Base-by-base conservation (phyloP, 2,329 filamentous ascomycete genomes). In the Fusarium humuli region DNA sequence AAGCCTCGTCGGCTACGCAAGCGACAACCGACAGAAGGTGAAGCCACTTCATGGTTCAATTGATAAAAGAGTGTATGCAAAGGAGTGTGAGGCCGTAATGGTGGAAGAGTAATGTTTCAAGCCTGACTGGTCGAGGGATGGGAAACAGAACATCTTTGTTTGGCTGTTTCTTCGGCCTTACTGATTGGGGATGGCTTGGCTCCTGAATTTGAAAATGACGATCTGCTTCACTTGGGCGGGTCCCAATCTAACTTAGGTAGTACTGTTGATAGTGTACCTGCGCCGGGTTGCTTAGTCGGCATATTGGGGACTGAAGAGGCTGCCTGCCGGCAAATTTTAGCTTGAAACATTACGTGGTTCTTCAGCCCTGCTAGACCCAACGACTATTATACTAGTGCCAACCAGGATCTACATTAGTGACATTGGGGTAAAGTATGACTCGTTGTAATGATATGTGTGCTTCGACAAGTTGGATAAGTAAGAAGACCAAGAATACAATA, bases 21-120 rank as follows among this genome's bases (percentile, higher is more conserved):
- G 45, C 44, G 0, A 47, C 5, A 18, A 57, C 6, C 13, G 56
- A 66, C 54, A 67, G 46, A 23, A 52, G 30, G 13, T 16, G 41
- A n/a, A 37, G 61, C 32, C 49, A 67, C 64, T 52, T 60, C 62
- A 67, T 67, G 29, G 5, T 48, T 22, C 42, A 29, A 29, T 12
- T 12, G 27, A 6, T 12, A 29, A 29, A 29, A 12, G 27, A 32
- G 40, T 13, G 47, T 41, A 8, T 14, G 22, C 7, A 47, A 67
- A 57, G 27, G 58, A 52, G 55, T 30, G 20, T 23, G 37, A 45
- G 27, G 27, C 2, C 27, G 27, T 12, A 29, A 29, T 29, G 27
- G 9, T 52, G 9, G 27, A 47, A 56, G 16, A 47, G 29, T 41
- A 42, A 30, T n/a, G 42, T 34, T 42, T 13, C 27, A 50, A 50